Percentiles rank a stretch among this genome's conserved stretches.
Evolutionary conservation across 768 basidiomycete species (phyloP).

Genomic region (Hydnomerulius pinastri): DNA sequence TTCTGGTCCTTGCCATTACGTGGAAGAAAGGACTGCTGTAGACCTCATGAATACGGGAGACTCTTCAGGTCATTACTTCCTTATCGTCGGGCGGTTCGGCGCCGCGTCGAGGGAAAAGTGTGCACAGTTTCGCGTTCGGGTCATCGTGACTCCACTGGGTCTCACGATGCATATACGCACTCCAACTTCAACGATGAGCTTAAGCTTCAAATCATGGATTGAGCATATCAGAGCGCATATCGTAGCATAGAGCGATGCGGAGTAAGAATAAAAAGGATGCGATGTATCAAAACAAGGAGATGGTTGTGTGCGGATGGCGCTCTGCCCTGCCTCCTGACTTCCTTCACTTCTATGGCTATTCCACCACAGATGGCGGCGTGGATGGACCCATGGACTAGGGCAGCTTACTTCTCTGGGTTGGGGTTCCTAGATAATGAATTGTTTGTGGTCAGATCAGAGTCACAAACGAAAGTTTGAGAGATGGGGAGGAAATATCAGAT

Average conservation of each 20-base stretch:
- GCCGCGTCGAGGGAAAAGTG: no score
- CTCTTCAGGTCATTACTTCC: no score
- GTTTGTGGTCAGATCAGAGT: conserved; percentile 7
- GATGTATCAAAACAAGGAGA: conserved; percentile 12
- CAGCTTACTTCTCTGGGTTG: conserved; percentile 30
- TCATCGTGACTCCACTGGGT: no score
- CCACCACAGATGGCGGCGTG: conserved; percentile 15
- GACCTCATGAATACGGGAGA: no score
- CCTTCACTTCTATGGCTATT: conserved; percentile 14
- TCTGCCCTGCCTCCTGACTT: conserved; percentile 8
- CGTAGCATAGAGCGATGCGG: conserved; percentile 16
- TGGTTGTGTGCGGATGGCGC: conserved; percentile 1
- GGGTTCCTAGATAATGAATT: conserved; percentile 23
- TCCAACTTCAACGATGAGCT: no score
- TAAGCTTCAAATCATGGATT: conserved; percentile 21
- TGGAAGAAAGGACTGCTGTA: no score
- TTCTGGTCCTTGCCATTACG: no score
- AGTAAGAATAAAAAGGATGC: conserved; percentile 9
- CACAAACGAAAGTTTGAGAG: background rate
- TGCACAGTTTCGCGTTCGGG: no score
- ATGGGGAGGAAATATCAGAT: conserved; percentile 44
- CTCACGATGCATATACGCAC: no score
- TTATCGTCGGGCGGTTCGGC: no score
- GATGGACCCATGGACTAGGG: conserved; percentile 6
- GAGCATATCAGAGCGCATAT: conserved; percentile 25